phyloP scores from a whole-genome alignment of 495 filamentous ascomycete species.

The Penicillium lividum region DNA sequence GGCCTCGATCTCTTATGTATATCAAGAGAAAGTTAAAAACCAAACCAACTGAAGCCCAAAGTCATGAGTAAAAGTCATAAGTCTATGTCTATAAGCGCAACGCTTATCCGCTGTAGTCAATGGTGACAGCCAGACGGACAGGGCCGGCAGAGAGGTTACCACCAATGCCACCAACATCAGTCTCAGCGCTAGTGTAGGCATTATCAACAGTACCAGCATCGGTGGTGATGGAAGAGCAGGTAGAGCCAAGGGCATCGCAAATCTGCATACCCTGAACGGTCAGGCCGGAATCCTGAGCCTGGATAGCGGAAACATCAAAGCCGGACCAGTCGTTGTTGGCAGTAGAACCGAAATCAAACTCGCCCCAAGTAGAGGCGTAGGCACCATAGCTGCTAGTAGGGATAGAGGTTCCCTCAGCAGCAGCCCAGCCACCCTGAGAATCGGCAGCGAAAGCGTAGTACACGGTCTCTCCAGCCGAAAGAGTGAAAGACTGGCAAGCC shows the following conservation, averaged over 20 bases:
- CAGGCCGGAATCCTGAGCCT: constrained; percentile 34
- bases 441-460: constrained; percentile 52
- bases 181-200: constrained; percentile 38
- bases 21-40: constrained; percentile 7
- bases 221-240: constrained; percentile 37
- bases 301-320: constrained; percentile 45
- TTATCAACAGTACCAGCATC: constrained; percentile 32
- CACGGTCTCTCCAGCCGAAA: constrained; percentile 41
- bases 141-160: constrained; percentile 35
- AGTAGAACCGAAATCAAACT: constrained; percentile 42
- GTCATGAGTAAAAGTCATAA: constrained; percentile 10
- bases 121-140: constrained; percentile 30
- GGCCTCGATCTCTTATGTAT: constrained; percentile 10
- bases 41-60: constrained; percentile 1
- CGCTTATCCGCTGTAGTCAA: constrained; percentile 35
- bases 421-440: constrained; percentile 43
- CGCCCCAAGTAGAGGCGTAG: constrained; percentile 47
- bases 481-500: constrained; percentile 41
- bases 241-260: constrained; percentile 27
- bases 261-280: constrained; percentile 39
- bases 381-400: constrained; percentile 35
- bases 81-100: constrained; percentile 1
- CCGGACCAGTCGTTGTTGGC: constrained; percentile 42
- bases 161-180: constrained; percentile 41
- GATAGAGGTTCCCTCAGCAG: constrained; percentile 31